Base-by-base conservation (phyloP, 768 basidiomycete genomes). In the Mycena epipterygia region DNA sequence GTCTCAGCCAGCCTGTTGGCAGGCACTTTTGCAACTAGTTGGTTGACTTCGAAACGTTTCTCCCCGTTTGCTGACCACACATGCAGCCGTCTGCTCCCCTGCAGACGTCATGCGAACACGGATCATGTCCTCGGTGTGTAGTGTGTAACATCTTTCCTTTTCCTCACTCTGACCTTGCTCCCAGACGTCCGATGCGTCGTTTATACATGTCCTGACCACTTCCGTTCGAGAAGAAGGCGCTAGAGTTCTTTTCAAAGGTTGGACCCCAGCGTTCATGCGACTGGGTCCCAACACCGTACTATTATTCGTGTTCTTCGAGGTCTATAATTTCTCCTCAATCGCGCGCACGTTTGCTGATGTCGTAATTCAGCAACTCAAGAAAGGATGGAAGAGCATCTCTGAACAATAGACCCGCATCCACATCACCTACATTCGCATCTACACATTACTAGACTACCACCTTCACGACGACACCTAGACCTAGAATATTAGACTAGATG, bases 221-320 rank as follows among this genome's bases (percentile, higher is more conserved):
- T 93, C 93, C 5, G 80, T 94, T 39, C 87, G 86, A 44, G 85
- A 91, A 74, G 95, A 96, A 83, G 95, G 95, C 0, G 86, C 89
- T 13, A 84, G 85, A 68, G 95, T 95, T 78, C 83, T 95, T 62
- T 93, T 96, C 81, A 95, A 93, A 78, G 95, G 95, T 37, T 96
- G 95, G 95, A 93, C 93, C 21, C 95, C 95, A 3, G 93, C 95
- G 11, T 96, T 95, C 81, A 89, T 93, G 74, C 90, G 95, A 55
- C 81, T 96, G 48, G 94, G 91, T 32, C 94, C 94, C 2, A 95
- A 95, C 77, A 95, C 95, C 1, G 85, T 96, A 37, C 83, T 95
- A 6, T 87, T 95, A 81, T 96, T 95, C 79, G 91, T 95, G 55
- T 94, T 95, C 81, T 91, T 92, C 72, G 94, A 95, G 84, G 93